Evolutionary conservation across 2,329 filamentous ascomycete genomes (phyloP).

Genomic region (Neofusicoccum parvum): DNA sequence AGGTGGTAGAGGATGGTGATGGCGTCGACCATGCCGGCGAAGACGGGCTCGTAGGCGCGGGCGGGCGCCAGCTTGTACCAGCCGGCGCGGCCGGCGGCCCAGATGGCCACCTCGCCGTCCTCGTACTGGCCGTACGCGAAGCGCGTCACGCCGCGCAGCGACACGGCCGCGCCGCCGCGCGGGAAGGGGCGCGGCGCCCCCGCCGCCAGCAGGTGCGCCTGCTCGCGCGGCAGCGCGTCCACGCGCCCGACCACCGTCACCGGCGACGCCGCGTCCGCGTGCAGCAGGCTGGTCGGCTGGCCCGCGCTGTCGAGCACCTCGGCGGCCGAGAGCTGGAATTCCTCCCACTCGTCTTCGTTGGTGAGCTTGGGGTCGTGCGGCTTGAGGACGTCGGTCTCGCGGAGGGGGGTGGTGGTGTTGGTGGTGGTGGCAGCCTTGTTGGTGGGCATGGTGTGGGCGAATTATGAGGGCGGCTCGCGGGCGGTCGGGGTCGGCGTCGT

Average conservation of each 20-base stretch:
- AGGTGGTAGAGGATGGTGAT: constrained; percentile 66
- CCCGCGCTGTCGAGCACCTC: constrained; percentile 60
- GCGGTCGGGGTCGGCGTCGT: constrained; percentile 21
- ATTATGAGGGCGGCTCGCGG: background rate
- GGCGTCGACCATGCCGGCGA: constrained; percentile 63
- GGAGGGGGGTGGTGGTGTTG: constrained; percentile 10
- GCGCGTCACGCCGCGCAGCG: constrained; percentile 55
- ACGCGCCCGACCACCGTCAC: constrained; percentile 64
- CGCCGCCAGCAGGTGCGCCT: constrained; percentile 27
- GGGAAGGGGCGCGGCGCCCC: background rate
- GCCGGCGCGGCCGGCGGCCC: constrained; percentile 65
- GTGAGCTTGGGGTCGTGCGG: constrained; percentile 43
- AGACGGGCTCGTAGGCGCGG: constrained; percentile 58
- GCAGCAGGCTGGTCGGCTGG: constrained; percentile 60
- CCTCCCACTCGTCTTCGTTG: constrained; percentile 58
- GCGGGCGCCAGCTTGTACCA: constrained; percentile 70
- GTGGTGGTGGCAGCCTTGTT: constrained; percentile 7
- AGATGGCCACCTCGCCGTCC: constrained; percentile 60
- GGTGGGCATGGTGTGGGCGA: too few relatives aligned
- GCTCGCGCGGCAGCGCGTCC: constrained; percentile 36
- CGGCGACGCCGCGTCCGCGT: constrained; percentile 62
- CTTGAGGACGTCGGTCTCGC: constrained; percentile 43
- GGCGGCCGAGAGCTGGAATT: constrained; percentile 64
- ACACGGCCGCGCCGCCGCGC: constrained; percentile 40
- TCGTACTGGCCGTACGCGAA: constrained; percentile 57